Evolutionary conservation across 257 asterid species (phyloP).

Genomic region (Nyctanthes arbortristis): DNA sequence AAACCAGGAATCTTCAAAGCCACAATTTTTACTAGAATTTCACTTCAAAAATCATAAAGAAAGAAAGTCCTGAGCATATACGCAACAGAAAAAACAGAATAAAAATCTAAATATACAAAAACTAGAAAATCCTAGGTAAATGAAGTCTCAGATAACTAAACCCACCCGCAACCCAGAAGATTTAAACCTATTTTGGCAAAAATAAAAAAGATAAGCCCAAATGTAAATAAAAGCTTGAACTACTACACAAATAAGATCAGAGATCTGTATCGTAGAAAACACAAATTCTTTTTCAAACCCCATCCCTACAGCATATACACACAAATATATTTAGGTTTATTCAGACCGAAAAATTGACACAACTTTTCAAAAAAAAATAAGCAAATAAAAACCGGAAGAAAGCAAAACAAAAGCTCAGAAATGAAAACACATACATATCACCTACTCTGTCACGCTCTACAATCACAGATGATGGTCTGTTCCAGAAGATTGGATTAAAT

Average conservation of each 20-base stretch:
- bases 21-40: constrained; percentile 20
- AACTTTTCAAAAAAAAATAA: constrained; percentile 22
- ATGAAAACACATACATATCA: neutral
- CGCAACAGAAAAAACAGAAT: constrained; percentile 1
- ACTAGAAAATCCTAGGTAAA: too few relatives aligned
- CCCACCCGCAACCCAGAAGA: neutral
- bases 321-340: constrained; percentile 8
- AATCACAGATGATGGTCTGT: neutral
- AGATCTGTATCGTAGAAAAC: constrained; percentile 41
- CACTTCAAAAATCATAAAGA: constrained; percentile 3
- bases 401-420: constrained; percentile 10
- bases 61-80: neutral
- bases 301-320: constrained; percentile 11
- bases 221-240: neutral
- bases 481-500: neutral
- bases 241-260: constrained; percentile 4
- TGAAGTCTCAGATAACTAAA: neutral
- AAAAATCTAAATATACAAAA: neutral
- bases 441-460: neutral
- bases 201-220: constrained; percentile 22
- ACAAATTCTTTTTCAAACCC: constrained; percentile 15
- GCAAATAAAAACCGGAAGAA: constrained; percentile 38
- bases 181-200: constrained; percentile 14
- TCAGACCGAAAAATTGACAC: constrained; percentile 26
- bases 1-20: constrained; percentile 7